Base-by-base conservation (phyloP, 2,329 filamentous ascomycete genomes). In the Beauveria scarabaeidicola region DNA sequence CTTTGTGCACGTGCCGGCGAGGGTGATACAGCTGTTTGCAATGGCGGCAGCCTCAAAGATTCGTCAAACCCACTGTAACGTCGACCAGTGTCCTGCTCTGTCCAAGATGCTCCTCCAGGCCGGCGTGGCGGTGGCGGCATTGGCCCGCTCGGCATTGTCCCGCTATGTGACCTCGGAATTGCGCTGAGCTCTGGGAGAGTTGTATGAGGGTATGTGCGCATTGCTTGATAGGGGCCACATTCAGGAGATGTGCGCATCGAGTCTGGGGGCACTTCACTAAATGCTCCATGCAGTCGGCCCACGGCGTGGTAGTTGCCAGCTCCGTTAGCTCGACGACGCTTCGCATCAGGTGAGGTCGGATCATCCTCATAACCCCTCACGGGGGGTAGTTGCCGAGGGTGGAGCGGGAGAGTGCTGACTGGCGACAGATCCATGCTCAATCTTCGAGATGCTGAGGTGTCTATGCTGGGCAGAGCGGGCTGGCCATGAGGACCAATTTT, bases 291-390 rank as follows among this genome's bases (percentile, higher is more conserved):
- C 40, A 48, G 61, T 60, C 51, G 60, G 38, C 53, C 64, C 29
- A 69, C 63, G 1, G 66, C 58, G 46, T 71, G 72, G 38, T 74
- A 75, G 13, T 68, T 65, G 1, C 68, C 72, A 57, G 64, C 64
- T 47, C 75, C 76, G 63, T 81, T 82, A 66, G 81, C 81, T 41
- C 86, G 81, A 23, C 87, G 82, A 60, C 86, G 81, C 68, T 89
- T 89, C 29, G 74, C 71, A 57, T 88, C 85, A 55, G 77, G 74
- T 53, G 76, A 77, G 19, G 70, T 64, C 15, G 77, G 71, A 55
- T 76, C 72, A 21, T 76, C 73, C 21, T 77, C 71, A 29, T 64
- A 57, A 1, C 72, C 68, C 52, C 67, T 66, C 38, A 66, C 62
- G 9, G 52, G 55, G 25, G 66, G 61, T 19, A 67, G 62, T 36